phyloP scores from a whole-genome alignment of 768 basidiomycete genomes.

The Hygrophoropsis aurantiaca region DNA sequence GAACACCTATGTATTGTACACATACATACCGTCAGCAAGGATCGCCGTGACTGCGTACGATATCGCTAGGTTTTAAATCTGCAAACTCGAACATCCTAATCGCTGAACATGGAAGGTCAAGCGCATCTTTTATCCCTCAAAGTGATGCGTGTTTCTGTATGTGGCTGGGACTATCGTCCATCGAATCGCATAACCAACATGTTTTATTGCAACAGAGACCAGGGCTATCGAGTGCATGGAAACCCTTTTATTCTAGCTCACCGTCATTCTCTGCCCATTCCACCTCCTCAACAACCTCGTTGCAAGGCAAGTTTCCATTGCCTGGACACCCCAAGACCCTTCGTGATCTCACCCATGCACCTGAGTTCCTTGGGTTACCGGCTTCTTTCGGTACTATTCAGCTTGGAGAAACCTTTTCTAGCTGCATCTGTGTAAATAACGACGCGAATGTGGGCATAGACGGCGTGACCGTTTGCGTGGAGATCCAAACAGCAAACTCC shows the following conservation, averaged over 20 bases:
- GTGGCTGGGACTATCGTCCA: conserved; percentile 29
- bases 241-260: conserved; percentile 84
- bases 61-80: too few relatives aligned
- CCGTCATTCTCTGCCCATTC: conserved; percentile 82
- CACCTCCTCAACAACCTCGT: conserved; percentile 71
- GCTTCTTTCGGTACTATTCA: conserved; percentile 84
- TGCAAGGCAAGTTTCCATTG: conserved; percentile 71
- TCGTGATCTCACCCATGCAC: conserved; percentile 75
- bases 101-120: conserved; percentile 45
- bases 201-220: conserved; percentile 54
- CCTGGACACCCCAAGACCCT: conserved; percentile 80
- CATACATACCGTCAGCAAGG: too few relatives aligned
- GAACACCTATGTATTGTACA: too few relatives aligned
- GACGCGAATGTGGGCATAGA: conserved; percentile 64
- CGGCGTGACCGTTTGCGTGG: conserved; percentile 66
- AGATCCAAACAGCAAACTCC: conserved; percentile 80
- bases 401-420: conserved; percentile 85
- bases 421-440: conserved; percentile 81
- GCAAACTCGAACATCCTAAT: conserved; percentile 9
- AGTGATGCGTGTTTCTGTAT: conserved; percentile 85
- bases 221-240: conserved; percentile 72
- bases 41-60: too few relatives aligned
- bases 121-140: conserved; percentile 75
- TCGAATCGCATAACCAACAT: conserved; percentile 6
- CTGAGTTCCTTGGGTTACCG: conserved; percentile 79